Conservation (phyloP, 116 monocot species). For the Cymodocea nodosa region DNA sequence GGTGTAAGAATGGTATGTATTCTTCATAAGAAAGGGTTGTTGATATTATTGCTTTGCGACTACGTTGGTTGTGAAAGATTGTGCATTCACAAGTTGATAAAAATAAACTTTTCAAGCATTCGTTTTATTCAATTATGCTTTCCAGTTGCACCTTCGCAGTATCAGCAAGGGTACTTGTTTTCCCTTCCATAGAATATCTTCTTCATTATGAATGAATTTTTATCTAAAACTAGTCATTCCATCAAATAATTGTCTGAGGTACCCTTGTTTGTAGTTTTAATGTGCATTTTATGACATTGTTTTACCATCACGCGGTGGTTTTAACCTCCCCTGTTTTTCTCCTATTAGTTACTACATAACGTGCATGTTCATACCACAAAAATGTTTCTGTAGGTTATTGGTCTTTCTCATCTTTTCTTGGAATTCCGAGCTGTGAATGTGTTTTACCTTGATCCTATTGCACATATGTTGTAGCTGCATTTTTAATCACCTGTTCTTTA, state of each 20-base stretch:
- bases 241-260: background rate
- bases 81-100: conserved; percentile 3
- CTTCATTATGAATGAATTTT: background rate
- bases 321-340: too few species aligned
- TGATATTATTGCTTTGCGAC: background rate
- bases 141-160: background rate
- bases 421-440: too few species aligned
- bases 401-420: too few species aligned
- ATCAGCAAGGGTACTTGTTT: background rate
- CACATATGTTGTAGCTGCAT: too few species aligned
- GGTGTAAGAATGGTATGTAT: background rate
- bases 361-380: too few species aligned
- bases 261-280: background rate
- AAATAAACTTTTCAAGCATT: conserved; percentile 8
- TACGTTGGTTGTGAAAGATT: background rate
- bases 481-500: too few species aligned
- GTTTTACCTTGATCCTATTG: too few species aligned
- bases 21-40: background rate
- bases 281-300: too few species aligned
- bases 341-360: too few species aligned
- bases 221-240: background rate
- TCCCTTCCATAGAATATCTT: background rate
- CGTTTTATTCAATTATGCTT: conserved; percentile 8
- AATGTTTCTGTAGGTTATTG: too few species aligned
- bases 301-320: too few species aligned